Percentiles rank a stretch among this genome's conserved stretches.
Evolutionary conservation across 2,329 filamentous ascomycete species (phyloP).

Genomic region (Aspergillus quadrilineatus): DNA sequence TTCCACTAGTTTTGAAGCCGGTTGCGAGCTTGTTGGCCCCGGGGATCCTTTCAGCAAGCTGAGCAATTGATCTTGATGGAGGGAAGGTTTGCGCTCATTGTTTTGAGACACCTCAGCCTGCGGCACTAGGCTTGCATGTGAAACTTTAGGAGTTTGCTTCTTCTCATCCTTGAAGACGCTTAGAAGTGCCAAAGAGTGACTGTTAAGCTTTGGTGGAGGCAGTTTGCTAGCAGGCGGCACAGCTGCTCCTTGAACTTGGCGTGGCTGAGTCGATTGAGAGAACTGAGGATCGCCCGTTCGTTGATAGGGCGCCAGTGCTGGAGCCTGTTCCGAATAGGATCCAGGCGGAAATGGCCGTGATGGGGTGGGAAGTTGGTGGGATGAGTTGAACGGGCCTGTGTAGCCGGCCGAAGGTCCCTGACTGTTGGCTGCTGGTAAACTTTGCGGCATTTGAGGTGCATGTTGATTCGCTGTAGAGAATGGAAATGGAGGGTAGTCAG

Average conservation of each 20-base stretch:
- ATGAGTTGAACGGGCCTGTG: conserved; percentile 23
- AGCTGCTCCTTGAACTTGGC: conserved; percentile 42
- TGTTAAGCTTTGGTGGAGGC: conserved; percentile 58
- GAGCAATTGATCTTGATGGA: conserved; percentile 41
- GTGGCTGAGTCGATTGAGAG: conserved; percentile 35
- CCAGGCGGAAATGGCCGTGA: conserved; percentile 20
- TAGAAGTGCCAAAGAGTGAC: conserved; percentile 58
- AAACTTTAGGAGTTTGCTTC: conserved; percentile 26
- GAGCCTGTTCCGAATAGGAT: conserved; percentile 18
- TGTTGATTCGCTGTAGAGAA: conserved; percentile 10
- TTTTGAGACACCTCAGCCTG: conserved; percentile 14
- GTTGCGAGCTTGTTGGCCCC: conserved; percentile 28
- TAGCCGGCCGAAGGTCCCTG: conserved; percentile 22
- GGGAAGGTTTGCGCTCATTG: conserved; percentile 28
- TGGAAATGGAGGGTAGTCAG: conserved; percentile 16
- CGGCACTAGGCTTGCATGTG: conserved; percentile 21
- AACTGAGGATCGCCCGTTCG: conserved; percentile 48
- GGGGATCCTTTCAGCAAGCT: conserved; percentile 33
- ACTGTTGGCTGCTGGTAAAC: conserved; percentile 16
- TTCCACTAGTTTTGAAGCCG: conserved; percentile 45
- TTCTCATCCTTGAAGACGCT: conserved; percentile 55
- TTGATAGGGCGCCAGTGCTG: conserved; percentile 46
- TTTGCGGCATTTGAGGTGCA: conserved; percentile 13
- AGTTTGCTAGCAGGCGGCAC: conserved; percentile 59
- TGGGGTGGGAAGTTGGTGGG: conserved; percentile 24